Conservation (phyloP, 495 filamentous ascomycete species). For the Penicillium pulvis region DNA sequence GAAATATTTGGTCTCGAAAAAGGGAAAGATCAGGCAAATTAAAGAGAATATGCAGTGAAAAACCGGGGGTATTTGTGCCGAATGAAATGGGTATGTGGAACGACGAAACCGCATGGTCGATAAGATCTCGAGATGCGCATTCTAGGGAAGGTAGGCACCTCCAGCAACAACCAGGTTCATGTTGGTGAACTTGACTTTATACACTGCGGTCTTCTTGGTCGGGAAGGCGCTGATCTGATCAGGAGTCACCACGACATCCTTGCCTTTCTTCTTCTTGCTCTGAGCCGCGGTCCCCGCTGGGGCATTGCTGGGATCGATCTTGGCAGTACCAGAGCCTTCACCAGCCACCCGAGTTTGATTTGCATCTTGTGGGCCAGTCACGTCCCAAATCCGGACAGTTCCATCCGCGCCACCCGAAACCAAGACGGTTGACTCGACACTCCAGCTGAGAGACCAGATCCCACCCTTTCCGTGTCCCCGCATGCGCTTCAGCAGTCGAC, state of each 20-base stretch:
- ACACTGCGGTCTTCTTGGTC: constrained; percentile 93
- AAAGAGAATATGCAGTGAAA: constrained; percentile 7
- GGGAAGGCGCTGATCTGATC: constrained; percentile 93
- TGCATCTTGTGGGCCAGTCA: constrained; percentile 62
- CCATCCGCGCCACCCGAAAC: constrained; percentile 89
- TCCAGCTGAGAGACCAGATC: constrained; percentile 90
- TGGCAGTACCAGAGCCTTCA: constrained; percentile 52
- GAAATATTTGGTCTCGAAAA: not conserved
- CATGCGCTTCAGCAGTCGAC: constrained; percentile 83
- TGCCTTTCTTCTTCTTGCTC: constrained; percentile 68
- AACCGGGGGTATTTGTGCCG: constrained; percentile 36
- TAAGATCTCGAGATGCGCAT: not conserved
- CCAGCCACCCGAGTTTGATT: constrained; percentile 61
- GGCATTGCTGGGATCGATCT: constrained; percentile 51
- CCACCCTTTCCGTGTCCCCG: constrained; percentile 92
- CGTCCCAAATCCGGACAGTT: constrained; percentile 92
- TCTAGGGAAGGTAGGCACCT: constrained; percentile 72
- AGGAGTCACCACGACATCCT: constrained; percentile 85
- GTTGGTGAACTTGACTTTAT: constrained; percentile 88
- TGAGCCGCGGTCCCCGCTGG: constrained; percentile 43
- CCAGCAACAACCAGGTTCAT: constrained; percentile 91
- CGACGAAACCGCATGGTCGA: not conserved
- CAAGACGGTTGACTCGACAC: constrained; percentile 83
- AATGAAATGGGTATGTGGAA: constrained; percentile 10
- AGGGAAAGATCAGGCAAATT: not conserved